phyloP scores from a whole-genome alignment of 768 basidiomycete genomes.

The Boletus barrowsii region DNA sequence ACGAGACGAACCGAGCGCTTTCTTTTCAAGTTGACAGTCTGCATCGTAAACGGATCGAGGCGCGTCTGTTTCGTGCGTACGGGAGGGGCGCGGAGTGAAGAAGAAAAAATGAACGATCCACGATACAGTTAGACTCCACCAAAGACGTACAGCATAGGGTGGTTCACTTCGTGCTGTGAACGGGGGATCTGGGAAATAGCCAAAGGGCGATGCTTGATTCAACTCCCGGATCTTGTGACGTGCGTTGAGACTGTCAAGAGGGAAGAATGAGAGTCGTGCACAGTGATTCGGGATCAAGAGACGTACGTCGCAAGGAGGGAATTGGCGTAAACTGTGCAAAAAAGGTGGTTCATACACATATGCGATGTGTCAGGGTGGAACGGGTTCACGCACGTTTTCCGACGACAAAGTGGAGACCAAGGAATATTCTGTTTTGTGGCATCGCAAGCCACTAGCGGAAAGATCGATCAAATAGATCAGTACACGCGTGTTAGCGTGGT shows the following conservation, averaged over 20 bases:
- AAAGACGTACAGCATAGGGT: conserved; percentile 1
- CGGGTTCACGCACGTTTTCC: conserved; percentile 16
- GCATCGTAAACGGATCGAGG: background rate
- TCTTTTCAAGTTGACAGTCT: background rate
- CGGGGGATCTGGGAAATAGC: background rate
- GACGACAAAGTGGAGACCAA: conserved; percentile 23
- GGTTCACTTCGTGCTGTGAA: background rate
- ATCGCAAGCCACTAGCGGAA: conserved; percentile 16
- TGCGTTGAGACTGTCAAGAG: conserved; percentile 18
- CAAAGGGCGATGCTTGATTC: conserved; percentile 2
- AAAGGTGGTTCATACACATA: background rate
- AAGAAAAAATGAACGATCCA: background rate
- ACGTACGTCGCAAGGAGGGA: conserved; percentile 27
- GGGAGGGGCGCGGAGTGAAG: background rate
- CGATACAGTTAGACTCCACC: background rate
- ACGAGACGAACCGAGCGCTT: conserved; percentile 10
- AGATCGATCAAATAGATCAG: background rate
- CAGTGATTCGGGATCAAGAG: background rate
- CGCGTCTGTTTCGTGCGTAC: background rate
- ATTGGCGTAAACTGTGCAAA: conserved; percentile 22
- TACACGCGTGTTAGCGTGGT: background rate
- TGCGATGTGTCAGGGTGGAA: background rate
- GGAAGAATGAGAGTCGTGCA: background rate
- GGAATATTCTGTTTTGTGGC: conserved; percentile 24
- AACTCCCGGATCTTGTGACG: conserved; percentile 10